These are phyloP conservation scores for Salix viminalis DNA, from an alignment of 345 rosid genomes.

Conservation along the genomic window DNA sequence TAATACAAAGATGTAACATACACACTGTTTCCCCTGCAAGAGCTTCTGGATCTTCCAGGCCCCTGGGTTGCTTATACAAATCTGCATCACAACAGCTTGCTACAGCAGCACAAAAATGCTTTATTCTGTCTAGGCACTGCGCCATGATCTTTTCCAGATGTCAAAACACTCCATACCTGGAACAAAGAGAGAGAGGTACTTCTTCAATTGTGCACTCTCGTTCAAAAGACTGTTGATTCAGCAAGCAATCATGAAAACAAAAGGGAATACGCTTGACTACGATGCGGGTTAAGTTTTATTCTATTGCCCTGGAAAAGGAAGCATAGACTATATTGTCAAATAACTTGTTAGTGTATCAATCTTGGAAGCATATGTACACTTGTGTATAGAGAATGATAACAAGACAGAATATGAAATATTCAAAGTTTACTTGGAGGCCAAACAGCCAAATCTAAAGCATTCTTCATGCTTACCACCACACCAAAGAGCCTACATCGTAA, in stretches of 20 bases:
- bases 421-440: background rate
- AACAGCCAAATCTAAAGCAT: background rate
- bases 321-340: background rate
- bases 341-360: background rate
- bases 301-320: background rate
- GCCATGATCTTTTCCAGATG: slow-evolving; percentile 18
- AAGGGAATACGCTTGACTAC: background rate
- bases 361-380: background rate
- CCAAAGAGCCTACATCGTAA: background rate
- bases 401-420: background rate
- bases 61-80: slow-evolving; percentile 18
- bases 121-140: slow-evolving; percentile 22
- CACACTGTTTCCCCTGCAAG: slow-evolving; percentile 21
- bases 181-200: background rate
- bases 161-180: slow-evolving; percentile 25
- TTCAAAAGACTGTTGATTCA: background rate
- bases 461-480: background rate
- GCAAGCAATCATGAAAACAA: background rate
- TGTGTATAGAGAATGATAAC: background rate
- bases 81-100: slow-evolving; percentile 21
- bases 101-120: slow-evolving; percentile 15
- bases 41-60: slow-evolving; percentile 20
- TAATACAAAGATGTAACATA: slow-evolving; percentile 13
- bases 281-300: background rate
- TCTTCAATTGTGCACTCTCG: background rate